Conservation (phyloP, 2,329 filamentous ascomycete genomes). For the Claviceps humidiphila region DNA sequence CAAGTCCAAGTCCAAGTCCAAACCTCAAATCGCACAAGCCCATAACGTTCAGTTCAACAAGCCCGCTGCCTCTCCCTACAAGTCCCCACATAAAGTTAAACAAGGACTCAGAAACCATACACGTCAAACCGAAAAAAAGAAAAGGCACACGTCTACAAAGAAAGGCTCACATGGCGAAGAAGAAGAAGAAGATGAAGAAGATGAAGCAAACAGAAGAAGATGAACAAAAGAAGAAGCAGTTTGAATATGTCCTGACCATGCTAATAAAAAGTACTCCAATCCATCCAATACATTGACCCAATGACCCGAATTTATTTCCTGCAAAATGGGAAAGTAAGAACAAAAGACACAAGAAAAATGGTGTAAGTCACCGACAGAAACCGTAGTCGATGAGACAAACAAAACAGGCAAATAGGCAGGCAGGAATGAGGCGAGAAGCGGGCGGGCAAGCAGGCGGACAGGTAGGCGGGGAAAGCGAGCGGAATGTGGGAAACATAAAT, state of each 20-base stretch:
- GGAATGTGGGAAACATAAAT: not conserved
- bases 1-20: too few relatives aligned
- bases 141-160: not conserved
- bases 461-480: not conserved
- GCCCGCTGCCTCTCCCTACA: too few relatives aligned
- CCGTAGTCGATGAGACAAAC: not conserved
- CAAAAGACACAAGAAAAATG: slow-evolving; percentile 4
- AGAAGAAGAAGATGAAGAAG: not conserved
- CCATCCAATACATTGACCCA: slow-evolving; percentile 24
- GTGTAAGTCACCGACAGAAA: not conserved
- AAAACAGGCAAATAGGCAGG: not conserved
- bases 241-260: not conserved
- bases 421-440: too few relatives aligned
- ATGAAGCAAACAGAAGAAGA: slow-evolving; percentile 1
- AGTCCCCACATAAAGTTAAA: not conserved
- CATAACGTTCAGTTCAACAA: too few relatives aligned
- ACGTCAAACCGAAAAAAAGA: slow-evolving; percentile 2
- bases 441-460: too few relatives aligned
- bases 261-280: slow-evolving; percentile 25
- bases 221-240: too few relatives aligned
- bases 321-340: slow-evolving; percentile 10
- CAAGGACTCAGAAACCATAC: not conserved
- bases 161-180: slow-evolving; percentile 11
- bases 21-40: too few relatives aligned
- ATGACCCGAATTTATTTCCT: slow-evolving; percentile 12